Conservation (phyloP, 1,284 basidiomycete species). For the Coriolopsis trogii region DNA sequence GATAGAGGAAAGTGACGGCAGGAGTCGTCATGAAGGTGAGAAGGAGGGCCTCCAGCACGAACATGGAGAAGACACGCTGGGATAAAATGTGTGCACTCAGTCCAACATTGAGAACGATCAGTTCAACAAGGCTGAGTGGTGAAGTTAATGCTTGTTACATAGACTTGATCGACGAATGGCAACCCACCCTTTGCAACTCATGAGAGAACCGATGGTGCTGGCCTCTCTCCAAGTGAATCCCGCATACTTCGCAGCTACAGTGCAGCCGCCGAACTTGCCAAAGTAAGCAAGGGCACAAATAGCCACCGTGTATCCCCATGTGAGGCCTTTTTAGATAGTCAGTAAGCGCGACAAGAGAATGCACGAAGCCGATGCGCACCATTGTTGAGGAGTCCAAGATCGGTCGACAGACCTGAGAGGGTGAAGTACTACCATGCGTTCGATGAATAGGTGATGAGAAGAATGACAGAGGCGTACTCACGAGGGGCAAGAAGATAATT, state of each 20-base stretch:
- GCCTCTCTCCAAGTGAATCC: slow-evolving; percentile 64
- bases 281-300: slow-evolving; percentile 52
- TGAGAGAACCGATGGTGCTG: slow-evolving; percentile 68
- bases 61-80: slow-evolving; percentile 81
- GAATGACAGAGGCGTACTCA: slow-evolving; percentile 31
- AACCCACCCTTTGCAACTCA: slow-evolving; percentile 72
- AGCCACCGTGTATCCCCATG: slow-evolving; percentile 68
- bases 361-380: slow-evolving; percentile 19
- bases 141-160: too few relatives aligned
- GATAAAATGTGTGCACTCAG: slow-evolving; percentile 69
- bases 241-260: slow-evolving; percentile 50
- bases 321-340: slow-evolving; percentile 39
- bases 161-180: too few relatives aligned
- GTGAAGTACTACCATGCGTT: slow-evolving; percentile 52
- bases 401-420: slow-evolving; percentile 67
- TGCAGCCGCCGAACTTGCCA: slow-evolving; percentile 64
- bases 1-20: slow-evolving; percentile 78
- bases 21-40: slow-evolving; percentile 93
- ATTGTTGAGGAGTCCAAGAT: slow-evolving; percentile 62
- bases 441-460: too few relatives aligned
- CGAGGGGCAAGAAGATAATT: slow-evolving; percentile 65
- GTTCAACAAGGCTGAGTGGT: slow-evolving; percentile 45
- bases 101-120: slow-evolving; percentile 77
- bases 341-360: not conserved
- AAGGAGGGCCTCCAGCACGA: slow-evolving; percentile 86